These are phyloP conservation scores for Pythium diclinum DNA, from an alignment of 352 stramenopile genomes.

Conservation along the genomic window DNA sequence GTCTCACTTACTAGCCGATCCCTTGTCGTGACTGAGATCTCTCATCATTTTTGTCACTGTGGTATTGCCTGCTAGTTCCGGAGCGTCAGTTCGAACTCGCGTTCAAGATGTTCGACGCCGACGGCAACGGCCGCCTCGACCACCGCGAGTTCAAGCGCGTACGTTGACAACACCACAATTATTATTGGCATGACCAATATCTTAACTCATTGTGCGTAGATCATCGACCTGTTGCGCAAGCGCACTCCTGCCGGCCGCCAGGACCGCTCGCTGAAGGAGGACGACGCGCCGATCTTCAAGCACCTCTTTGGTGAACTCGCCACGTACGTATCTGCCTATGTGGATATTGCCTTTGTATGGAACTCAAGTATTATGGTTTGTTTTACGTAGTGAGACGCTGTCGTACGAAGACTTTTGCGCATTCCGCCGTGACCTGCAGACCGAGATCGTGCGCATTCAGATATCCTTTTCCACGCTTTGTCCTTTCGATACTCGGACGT, in stretches of 20 bases:
- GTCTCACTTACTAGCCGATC: constrained; percentile 19
- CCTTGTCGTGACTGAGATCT: not conserved
- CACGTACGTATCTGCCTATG: constrained; percentile 34
- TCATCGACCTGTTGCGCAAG: constrained; percentile 81
- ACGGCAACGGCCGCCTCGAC: constrained; percentile 78
- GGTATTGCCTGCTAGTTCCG: constrained; percentile 71
- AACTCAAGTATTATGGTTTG: not conserved
- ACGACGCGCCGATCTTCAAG: constrained; percentile 81
- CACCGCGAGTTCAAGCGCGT: constrained; percentile 86
- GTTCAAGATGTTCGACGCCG: constrained; percentile 89
- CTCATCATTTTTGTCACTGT: not conserved
- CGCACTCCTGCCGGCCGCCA: constrained; percentile 76
- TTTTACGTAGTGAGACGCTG: constrained; percentile 50
- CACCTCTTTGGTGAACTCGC: constrained; percentile 79
- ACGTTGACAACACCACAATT: not conserved
- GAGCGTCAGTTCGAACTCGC: constrained; percentile 83
- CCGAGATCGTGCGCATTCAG: constrained; percentile 87
- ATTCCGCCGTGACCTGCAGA: constrained; percentile 71
- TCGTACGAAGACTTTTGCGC: constrained; percentile 78
- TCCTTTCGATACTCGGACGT: not conserved
- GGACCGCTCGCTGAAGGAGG: constrained; percentile 72
- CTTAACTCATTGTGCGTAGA: constrained; percentile 33
- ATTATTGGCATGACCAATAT: not conserved
- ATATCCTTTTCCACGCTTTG: constrained; percentile 59
- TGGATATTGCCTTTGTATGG: too few relatives aligned